A percentile compares a stretch with the other conserved stretches of the same genome.
Conservation (phyloP, 805 yeast species). For the Kluyveromyces aestuarii region DNA sequence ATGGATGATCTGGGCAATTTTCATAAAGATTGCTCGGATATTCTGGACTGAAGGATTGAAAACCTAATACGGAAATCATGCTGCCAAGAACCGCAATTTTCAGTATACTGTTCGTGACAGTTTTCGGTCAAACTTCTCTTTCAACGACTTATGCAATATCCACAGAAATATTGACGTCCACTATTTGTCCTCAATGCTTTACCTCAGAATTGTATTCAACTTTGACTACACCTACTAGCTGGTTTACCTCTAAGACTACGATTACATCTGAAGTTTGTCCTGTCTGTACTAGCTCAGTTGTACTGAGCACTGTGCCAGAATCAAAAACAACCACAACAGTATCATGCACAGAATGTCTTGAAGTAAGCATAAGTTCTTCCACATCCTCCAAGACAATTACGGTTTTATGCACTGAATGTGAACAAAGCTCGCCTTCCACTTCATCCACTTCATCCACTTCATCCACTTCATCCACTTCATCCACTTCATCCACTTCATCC, state of each 20-base stretch:
- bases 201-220: constrained; percentile 4
- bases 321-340: not conserved
- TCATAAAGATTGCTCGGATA: too few relatives aligned
- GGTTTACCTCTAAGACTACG: not conserved
- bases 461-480: not conserved
- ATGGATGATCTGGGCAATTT: too few relatives aligned
- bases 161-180: constrained; percentile 3
- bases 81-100: not conserved
- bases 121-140: not conserved
- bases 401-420: not conserved
- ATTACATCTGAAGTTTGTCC: constrained; percentile 1
- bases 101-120: not conserved
- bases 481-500: not conserved
- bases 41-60: not conserved
- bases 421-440: not conserved
- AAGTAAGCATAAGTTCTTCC: not conserved
- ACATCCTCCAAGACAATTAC: not conserved
- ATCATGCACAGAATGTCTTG: not conserved
- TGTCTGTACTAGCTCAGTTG: not conserved
- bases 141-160: constrained; percentile 2
- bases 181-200: constrained; percentile 7
- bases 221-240: constrained; percentile 1
- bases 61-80: not conserved
- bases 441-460: not conserved
- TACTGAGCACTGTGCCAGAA: not conserved